A percentile compares a stretch with the other conserved stretches of the same genome.
Evolutionary conservation across 805 yeast species (phyloP).

Genomic region (Starmerella ratchasimensis): DNA sequence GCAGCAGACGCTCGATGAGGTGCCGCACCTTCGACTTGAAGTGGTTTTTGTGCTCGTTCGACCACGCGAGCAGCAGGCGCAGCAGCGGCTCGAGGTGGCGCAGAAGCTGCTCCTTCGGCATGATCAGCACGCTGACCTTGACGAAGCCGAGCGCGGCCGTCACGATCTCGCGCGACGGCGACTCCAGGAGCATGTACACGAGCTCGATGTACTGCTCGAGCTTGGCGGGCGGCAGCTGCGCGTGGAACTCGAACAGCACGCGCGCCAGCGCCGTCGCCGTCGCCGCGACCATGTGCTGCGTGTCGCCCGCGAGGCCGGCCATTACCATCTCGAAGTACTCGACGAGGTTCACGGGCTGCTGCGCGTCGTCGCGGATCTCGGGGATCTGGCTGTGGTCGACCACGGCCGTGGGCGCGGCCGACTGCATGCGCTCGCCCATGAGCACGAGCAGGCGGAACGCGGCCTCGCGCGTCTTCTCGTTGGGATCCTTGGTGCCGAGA

Average conservation of each 20-base stretch:
- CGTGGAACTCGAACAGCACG: conserved; percentile 72
- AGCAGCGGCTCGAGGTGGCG: conserved; percentile 53
- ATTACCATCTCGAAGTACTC: conserved; percentile 86
- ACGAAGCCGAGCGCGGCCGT: conserved; percentile 89
- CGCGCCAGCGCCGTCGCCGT: conserved; percentile 82
- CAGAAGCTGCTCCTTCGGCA: conserved; percentile 64
- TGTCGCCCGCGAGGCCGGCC: conserved; percentile 90
- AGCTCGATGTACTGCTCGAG: conserved; percentile 69
- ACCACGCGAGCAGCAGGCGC: conserved; percentile 71
- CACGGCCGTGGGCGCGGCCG: conserved; percentile 35
- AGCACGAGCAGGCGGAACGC: conserved; percentile 62
- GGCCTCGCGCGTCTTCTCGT: conserved; percentile 76
- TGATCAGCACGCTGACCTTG: conserved; percentile 69
- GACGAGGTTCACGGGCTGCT: conserved; percentile 50
- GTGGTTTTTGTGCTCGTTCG: conserved; percentile 91
- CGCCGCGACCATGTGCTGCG: conserved; percentile 96
- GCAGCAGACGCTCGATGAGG: conserved; percentile 75
- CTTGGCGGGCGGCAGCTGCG: conserved; percentile 43
- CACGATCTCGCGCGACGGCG: conserved; percentile 84
- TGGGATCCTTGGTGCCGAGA: conserved; percentile 77
- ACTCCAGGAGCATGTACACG: conserved; percentile 77
- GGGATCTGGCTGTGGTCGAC: conserved; percentile 54
- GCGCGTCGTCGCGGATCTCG: conserved; percentile 52
- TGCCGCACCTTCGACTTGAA: conserved; percentile 89
- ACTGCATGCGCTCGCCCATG: conserved; percentile 67